Percentiles rank a stretch among this genome's conserved stretches.
Evolutionary conservation across 441 rosid species (phyloP).

Genomic region (Aleurites moluccanus): DNA sequence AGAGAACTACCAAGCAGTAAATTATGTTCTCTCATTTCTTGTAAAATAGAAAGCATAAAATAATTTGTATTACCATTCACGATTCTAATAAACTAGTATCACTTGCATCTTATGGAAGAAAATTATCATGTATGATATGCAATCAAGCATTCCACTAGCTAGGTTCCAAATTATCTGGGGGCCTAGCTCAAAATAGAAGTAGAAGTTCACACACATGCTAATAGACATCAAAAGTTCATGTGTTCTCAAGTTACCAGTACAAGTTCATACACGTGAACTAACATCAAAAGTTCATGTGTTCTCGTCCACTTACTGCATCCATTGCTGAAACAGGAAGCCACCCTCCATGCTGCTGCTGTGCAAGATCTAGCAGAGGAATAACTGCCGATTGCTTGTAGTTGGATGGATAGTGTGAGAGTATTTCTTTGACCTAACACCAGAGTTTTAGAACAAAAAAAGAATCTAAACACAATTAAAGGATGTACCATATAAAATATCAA

Average conservation of each 20-base stretch:
- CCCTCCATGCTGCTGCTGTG: constrained; percentile 99
- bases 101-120: not conserved
- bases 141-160: constrained; percentile 7
- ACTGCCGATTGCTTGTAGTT: constrained; percentile 99
- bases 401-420: constrained; percentile 91
- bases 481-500: not conserved
- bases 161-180: not conserved
- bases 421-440: constrained; percentile 73
- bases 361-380: constrained; percentile 97
- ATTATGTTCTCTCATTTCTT: not conserved
- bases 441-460: not conserved
- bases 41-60: not conserved
- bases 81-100: not conserved
- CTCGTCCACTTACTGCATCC: constrained; percentile 66
- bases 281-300: constrained; percentile 8
- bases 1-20: no score
- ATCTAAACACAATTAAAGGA: not conserved
- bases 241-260: not conserved
- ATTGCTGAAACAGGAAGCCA: constrained; percentile 99
- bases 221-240: constrained; percentile 2
- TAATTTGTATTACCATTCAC: not conserved
- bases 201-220: constrained; percentile 1
- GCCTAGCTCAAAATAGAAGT: not conserved
- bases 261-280: not conserved
- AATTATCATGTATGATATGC: not conserved